Evolutionary conservation across 2,329 filamentous ascomycete species (phyloP), one percentile per base, ranked within the genome.

Genomic region (Aspergillus alliaceus): DNA sequence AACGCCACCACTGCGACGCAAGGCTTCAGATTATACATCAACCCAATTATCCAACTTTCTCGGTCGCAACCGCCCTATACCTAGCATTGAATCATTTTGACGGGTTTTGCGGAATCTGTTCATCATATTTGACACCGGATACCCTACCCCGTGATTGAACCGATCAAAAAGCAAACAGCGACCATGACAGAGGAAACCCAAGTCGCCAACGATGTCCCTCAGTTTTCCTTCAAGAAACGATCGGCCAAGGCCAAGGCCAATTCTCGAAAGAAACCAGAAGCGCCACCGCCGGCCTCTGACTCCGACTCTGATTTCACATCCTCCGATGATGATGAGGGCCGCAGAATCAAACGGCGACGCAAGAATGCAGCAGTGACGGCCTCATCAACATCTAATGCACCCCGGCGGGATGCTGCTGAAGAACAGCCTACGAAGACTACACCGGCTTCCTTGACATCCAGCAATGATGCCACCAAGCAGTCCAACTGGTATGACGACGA

Each of bases 391-490:
- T 50, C 61, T 61, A 75, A 59, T 70, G 75, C 14, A 68, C 59
- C 70, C 12, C 72, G 71, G 9, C 69, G 69, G 35, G 74, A 77
- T 7, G 79, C 84, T 27, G 72, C 81, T 24, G 75, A 59, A 76
- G 84, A 58, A 82, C 84, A 47, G 75, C 83, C 61, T 84, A 84
- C 74, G 74, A 81, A 52, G 84, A 87, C 56, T 83, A 91, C 72
- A 81, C 87, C 63, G 82, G 79, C 56, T 75, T 85, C 24, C 80
- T 82, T 62, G 86, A 91, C 65, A 80, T 86, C 65, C 61, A 84
- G 84, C 66, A 93, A 93, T 72, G 93, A 97, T 72, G 93, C 95
- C 20, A 98, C 93, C 1, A 96, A 96, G 69, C 84, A 87, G 42
- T 89, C 84, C 55, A 90, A 96, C 72, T 97, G 92, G 93, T 95